Base-by-base conservation (phyloP, 2,329 filamentous ascomycete species). In the Colletotrichum abscissum region DNA sequence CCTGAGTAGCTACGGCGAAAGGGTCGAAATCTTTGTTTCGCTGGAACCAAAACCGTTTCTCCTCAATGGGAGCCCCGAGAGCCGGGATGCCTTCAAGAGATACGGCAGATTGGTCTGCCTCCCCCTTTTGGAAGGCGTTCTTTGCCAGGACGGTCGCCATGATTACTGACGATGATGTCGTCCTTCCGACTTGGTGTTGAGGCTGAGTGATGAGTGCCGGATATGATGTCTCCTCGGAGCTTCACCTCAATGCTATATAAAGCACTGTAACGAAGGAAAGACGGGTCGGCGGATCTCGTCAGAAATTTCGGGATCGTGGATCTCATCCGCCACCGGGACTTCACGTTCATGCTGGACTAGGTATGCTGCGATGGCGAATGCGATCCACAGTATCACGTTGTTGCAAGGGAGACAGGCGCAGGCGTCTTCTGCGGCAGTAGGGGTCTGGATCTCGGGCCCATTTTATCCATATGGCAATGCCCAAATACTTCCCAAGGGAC, bases 1-100 rank as follows among this genome's bases (percentile, higher is more conserved):
- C 62, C 62, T 73, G 82, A 0, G 83, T 85, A 1, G 83, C 83
- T 5, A 83, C 78, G 16, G 81, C 83, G 68, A 82, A 78, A 3
- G 59, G 59, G 19, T 79, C 76, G 8, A 78, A 76, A 5, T 76
- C 66, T 52, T 78, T 79, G 5, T 76, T 67, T 28, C 78, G 75
- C 63, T 81, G 81, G 63, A 82, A 82, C 80, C 80, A 82, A 38
- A 82, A 79, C 8, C 76, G 77, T 67, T 77, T 81, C 65, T 78
- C 77, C 4, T 77, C 75, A 42, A 75, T 71, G 0, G 76, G 76
- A 3, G 73, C 76, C 1, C 79, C 80, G 1, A 81, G 64, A 1
- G 78, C 76, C 5, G 77, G 77, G 35, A 78, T 59, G 11, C 72
- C 73, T 7, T 76, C 60, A 1, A 78, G 69, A 11, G 77, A 76